Conservation (phyloP, 2,329 filamentous ascomycete genomes). For the Chlorencoelia australis region DNA sequence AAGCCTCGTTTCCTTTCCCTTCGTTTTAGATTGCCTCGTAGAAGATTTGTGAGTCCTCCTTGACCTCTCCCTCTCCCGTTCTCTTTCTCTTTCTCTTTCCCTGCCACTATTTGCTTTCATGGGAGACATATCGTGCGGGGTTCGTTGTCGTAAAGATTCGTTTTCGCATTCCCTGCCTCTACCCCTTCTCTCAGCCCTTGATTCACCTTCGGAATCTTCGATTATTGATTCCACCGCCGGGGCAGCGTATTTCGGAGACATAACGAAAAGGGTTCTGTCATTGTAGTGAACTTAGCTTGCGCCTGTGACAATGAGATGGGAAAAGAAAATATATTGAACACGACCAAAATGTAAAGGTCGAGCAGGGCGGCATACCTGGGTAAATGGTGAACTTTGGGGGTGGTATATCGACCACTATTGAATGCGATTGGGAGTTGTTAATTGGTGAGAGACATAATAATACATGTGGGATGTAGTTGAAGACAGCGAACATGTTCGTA, state of each 20-base stretch:
- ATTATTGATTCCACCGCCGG: slow-evolving; percentile 22
- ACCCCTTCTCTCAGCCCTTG: slow-evolving; percentile 13
- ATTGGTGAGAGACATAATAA: slow-evolving; percentile 2
- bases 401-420: slow-evolving; percentile 14
- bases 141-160: slow-evolving; percentile 10
- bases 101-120: slow-evolving; percentile 15
- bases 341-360: slow-evolving; percentile 3
- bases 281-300: slow-evolving; percentile 9
- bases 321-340: neutral
- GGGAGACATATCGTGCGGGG: slow-evolving; percentile 13
- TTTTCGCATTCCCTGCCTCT: slow-evolving; percentile 9
- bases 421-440: too few species aligned
- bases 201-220: slow-evolving; percentile 23
- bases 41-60: slow-evolving; percentile 15
- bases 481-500: slow-evolving; percentile 3
- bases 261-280: slow-evolving; percentile 9
- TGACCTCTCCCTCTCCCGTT: too few species aligned
- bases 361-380: slow-evolving; percentile 15
- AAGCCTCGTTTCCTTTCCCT: slow-evolving; percentile 12
- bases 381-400: slow-evolving; percentile 10
- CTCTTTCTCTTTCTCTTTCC: slow-evolving; percentile 18
- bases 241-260: slow-evolving; percentile 21
- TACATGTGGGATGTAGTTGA: slow-evolving; percentile 1
- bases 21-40: slow-evolving; percentile 12
- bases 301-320: slow-evolving; percentile 1